Evolutionary conservation across 2,329 filamentous ascomycete species (phyloP).

Genomic region (Leptographium lundbergii): DNA sequence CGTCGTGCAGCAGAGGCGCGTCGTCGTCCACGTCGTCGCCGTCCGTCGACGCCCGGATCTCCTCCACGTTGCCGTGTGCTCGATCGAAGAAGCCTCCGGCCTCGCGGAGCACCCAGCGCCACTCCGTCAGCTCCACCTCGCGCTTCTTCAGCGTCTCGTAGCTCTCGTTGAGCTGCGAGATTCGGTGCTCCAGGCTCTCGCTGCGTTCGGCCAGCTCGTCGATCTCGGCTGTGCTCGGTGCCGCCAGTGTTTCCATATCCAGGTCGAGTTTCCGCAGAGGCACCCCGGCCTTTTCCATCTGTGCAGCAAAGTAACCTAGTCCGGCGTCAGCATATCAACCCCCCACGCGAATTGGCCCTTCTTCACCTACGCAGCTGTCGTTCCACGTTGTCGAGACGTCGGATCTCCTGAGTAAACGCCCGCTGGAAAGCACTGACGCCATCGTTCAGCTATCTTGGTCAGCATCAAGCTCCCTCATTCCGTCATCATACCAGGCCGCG

Average conservation of each 20-base stretch:
- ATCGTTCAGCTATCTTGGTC: constrained; percentile 61
- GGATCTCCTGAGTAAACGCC: constrained; percentile 95
- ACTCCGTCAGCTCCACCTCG: constrained; percentile 92
- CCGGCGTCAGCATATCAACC: not conserved
- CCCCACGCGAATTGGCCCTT: not conserved
- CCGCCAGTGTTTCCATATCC: constrained; percentile 73
- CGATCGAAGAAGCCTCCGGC: constrained; percentile 95
- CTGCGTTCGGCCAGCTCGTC: constrained; percentile 89
- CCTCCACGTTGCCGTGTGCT: constrained; percentile 90
- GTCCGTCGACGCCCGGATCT: constrained; percentile 82
- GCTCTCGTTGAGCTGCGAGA: constrained; percentile 88
- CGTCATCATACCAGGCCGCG: not conserved
- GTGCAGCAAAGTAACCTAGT: constrained; percentile 78
- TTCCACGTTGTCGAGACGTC: constrained; percentile 94
- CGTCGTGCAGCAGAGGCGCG: constrained; percentile 81
- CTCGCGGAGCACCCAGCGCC: constrained; percentile 95
- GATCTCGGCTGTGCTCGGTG: constrained; percentile 86
- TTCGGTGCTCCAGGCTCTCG: constrained; percentile 81
- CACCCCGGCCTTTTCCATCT: constrained; percentile 91
- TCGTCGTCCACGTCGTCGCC: constrained; percentile 50
- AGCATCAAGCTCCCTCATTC: constrained; percentile 4
- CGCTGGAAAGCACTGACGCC: constrained; percentile 90
- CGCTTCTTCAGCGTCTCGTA: constrained; percentile 98
- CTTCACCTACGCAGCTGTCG: constrained; percentile 73
- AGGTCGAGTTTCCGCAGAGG: constrained; percentile 82